Evolutionary conservation across 208 protist genomes (phyloP), one percentile per base, ranked within the genome.

Genomic region (Trypanosoma avium): DNA sequence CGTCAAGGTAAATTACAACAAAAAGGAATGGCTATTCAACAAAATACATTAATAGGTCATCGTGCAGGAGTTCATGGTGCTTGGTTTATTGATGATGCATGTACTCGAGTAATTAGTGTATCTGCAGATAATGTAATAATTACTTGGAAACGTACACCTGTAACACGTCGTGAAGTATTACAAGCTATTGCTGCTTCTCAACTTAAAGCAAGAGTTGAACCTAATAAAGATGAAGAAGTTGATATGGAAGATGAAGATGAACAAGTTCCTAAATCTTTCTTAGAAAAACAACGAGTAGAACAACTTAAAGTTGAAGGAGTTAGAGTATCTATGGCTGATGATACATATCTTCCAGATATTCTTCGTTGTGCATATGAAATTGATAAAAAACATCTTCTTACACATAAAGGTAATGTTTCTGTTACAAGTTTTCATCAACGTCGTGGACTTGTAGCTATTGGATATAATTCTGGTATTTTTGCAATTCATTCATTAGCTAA

Each of bases 381-480:
- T 26, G 77, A 88, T 19, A 79, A 88, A 52, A 91, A 93, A 74
- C 88, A 92, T 46, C 77, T 95, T 77, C 73, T 97, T 17, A 77
- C 85, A 17, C 92, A 95, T 73, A 94, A 95, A 64, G 92, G 88
- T 38, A 87, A 84, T 62, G 80, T 95, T 29, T 86, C 78, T 29
- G 82, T 92, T 50, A 74, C 84, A 12, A 68, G 81, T 29, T 95
- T 92, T 60, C 92, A 97, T 67, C 67, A 72, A 43, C 71, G 53
- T 12, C 81, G 86, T 21, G 86, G 84, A 7, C 84, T 97, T 49
- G 67, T 96, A 27, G 86, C 88, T 17, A 80, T 94, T 55, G 93
- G 93, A 38, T 96, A 94, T 77, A 93, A 83, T 67, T 95, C 81
- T 65, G 93, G 93, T 45, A 91, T 93, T 70, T 96, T 97, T 61